Evolutionary conservation across 441 rosid species (phyloP), one percentile per base, ranked within the genome.

Genomic region (Syzygium syzygioides): DNA sequence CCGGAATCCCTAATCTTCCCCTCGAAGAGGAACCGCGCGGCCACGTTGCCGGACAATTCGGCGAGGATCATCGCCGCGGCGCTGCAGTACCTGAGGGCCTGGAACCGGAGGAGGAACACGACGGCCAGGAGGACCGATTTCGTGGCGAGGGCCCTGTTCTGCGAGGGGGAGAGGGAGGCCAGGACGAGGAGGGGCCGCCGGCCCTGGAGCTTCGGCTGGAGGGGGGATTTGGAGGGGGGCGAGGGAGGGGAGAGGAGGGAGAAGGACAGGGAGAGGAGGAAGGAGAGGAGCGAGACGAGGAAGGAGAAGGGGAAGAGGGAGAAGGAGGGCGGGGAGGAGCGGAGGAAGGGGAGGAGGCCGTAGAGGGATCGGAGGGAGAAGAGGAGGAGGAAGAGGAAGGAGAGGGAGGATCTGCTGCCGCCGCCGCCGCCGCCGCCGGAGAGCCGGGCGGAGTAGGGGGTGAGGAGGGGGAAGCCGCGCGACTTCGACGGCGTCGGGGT

Each of bases 11-110:
- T 90, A 79, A 52, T 86, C 87, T 89, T 94, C 66, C 85, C 83
- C 59, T 91, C 93, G 1, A 93, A 86, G 19, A 94, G 71, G 89
- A 94, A 92, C 80, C 97, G 92, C 7, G 96, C 98, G 14, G 95
- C 95, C 34, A 94, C 96, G 64, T 92, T 95, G 13, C 99, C 99
- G 3, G 95, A 96, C 59, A 96, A 89, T 88, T 97, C 99, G 17
- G 98, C 99, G 55, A 97, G 94, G 90, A 97, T 97, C 98, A 97
- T 94, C 48, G 99, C 97, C 7, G 99, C 95, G 23, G 98, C 93
- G 34, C 99, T 95, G 80, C 99, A 97, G 88, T 94, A 97, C n/a
- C 95, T 92, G 85, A 97, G 98, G 32, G 99, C 96, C 90, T 96
- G 99, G 66, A 97, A 97, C 34, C 98, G 92, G 85, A 97, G 93